A percentile compares a stretch with the other conserved stretches of the same genome.
Conservation (phyloP, 805 yeast species). For the Isabelozyma pseudorhagii region DNA sequence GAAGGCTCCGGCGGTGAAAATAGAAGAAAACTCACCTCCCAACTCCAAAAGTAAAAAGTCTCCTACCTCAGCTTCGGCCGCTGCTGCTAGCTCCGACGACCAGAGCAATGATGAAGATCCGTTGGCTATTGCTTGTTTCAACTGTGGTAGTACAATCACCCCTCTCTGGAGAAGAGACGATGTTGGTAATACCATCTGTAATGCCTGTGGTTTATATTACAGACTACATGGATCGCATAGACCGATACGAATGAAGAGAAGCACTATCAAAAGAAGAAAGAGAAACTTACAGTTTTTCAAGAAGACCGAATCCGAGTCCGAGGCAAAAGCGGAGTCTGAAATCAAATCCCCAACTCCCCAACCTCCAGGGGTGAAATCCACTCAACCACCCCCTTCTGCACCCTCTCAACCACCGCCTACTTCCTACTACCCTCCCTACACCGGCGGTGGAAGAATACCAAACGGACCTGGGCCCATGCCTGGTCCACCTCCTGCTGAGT, state of each 20-base stretch:
- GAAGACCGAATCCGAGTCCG: conserved; percentile 1
- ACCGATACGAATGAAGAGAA: conserved; percentile 71
- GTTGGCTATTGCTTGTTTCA: conserved; percentile 72
- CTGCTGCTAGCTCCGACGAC: conserved; percentile 1
- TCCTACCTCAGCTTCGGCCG: conserved; percentile 1
- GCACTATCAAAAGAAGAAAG: conserved; percentile 71
- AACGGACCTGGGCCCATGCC: conserved; percentile 44
- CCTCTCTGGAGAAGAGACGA: conserved; percentile 87
- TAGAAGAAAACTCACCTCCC: background rate
- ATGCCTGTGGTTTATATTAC: conserved; percentile 82
- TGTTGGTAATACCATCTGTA: conserved; percentile 78
- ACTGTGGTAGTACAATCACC: conserved; percentile 81
- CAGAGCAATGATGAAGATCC: conserved; percentile 29
- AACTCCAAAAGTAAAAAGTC: background rate
- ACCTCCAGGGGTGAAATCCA: background rate
- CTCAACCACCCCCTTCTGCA: background rate
- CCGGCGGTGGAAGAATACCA: conserved; percentile 32
- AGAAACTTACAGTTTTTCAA: conserved; percentile 28
- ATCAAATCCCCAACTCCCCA: conserved; percentile 2
- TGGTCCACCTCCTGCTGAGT: conserved; percentile 35
- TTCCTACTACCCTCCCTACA: conserved; percentile 30
- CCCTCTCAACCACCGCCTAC: background rate
- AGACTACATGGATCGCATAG: conserved; percentile 73
- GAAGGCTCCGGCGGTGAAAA: background rate
- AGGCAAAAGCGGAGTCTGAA: background rate